Evolutionary conservation across 1,284 basidiomycete genomes (phyloP).

Genomic region (Athelia psychrophila): DNA sequence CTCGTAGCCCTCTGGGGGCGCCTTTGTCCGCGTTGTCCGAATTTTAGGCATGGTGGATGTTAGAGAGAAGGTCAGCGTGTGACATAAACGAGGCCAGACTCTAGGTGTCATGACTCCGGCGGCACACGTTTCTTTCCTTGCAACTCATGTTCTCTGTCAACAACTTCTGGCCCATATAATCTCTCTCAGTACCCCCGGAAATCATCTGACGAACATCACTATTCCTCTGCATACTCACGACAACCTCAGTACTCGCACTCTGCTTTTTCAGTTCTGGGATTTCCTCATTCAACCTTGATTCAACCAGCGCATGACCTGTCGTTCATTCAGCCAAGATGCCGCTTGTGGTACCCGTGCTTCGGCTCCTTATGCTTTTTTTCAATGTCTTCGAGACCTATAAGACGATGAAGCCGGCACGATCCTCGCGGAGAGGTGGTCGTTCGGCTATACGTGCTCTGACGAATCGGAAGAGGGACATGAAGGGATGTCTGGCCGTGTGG

Average conservation of each 20-base stretch:
- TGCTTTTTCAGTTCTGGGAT: no score
- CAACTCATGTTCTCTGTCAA: not conserved
- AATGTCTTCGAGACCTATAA: slow-evolving; percentile 84
- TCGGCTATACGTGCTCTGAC: slow-evolving; percentile 64
- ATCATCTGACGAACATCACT: no score
- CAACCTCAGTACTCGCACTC: no score
- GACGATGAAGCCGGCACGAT: slow-evolving; percentile 68
- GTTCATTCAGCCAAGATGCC: slow-evolving; percentile 45
- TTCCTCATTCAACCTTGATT: not conserved
- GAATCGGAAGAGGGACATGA: slow-evolving; percentile 78
- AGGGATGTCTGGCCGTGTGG: slow-evolving; percentile 79
- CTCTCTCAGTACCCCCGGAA: slow-evolving; percentile 8
- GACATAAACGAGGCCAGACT: slow-evolving; percentile 2
- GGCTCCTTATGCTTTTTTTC: slow-evolving; percentile 65
- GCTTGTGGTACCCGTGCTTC: slow-evolving; percentile 64
- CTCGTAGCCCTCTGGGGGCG: slow-evolving; percentile 96
- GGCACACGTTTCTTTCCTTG: slow-evolving; percentile 10
- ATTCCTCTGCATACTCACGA: no score
- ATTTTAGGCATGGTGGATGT: slow-evolving; percentile 84
- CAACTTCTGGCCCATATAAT: slow-evolving; percentile 13
- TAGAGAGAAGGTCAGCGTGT: not conserved
- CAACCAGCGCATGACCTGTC: not conserved
- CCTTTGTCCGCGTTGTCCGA: slow-evolving; percentile 90
- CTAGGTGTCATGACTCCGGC: slow-evolving; percentile 15
- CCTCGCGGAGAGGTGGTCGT: slow-evolving; percentile 54